phyloP scores from a whole-genome alignment of 2,329 filamentous ascomycete genomes.

The Trichoderma simmonsii region DNA sequence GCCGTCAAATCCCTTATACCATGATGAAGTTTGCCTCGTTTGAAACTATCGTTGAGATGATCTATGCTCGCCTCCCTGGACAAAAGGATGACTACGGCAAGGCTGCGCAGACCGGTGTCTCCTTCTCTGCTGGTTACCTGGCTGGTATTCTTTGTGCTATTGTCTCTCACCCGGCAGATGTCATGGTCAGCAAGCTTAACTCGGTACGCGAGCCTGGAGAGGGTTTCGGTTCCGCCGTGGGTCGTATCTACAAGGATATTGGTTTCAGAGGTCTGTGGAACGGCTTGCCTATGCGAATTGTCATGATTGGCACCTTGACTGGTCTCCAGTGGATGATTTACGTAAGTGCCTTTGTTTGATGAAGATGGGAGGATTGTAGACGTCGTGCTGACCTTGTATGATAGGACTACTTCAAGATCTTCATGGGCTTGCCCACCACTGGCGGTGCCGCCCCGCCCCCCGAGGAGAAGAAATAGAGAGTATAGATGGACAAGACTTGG shows the following conservation, averaged over 20 bases:
- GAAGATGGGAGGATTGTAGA: not conserved
- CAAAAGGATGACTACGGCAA: slow-evolving; percentile 77
- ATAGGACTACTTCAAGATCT: slow-evolving; percentile 83
- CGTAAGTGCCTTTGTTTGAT: slow-evolving; percentile 44
- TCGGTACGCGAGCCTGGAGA: slow-evolving; percentile 73
- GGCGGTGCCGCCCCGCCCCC: slow-evolving; percentile 61
- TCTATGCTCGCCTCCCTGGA: slow-evolving; percentile 74
- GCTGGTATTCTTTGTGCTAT: slow-evolving; percentile 86
- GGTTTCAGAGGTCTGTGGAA: slow-evolving; percentile 91
- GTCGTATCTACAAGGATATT: slow-evolving; percentile 81
- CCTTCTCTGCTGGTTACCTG: slow-evolving; percentile 78
- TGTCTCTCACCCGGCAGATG: slow-evolving; percentile 76
- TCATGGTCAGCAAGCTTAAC: slow-evolving; percentile 93
- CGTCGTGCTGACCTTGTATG: slow-evolving; percentile 22
- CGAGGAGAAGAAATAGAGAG: slow-evolving; percentile 42
- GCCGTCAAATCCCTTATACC: slow-evolving; percentile 84
- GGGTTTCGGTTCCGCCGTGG: slow-evolving; percentile 70
- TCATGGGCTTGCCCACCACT: slow-evolving; percentile 82
- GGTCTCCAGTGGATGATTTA: slow-evolving; percentile 94
- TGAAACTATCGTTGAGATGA: slow-evolving; percentile 83
- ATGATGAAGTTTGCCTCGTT: slow-evolving; percentile 95
- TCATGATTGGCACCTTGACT: slow-evolving; percentile 83
- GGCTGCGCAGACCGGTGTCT: slow-evolving; percentile 77
- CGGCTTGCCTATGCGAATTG: slow-evolving; percentile 76
- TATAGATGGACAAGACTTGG: not conserved